Evolutionary conservation across 371 early-diverging fungal genomes (phyloP), one percentile per base, ranked within the genome.

Genomic region (Mortierella sp.): DNA sequence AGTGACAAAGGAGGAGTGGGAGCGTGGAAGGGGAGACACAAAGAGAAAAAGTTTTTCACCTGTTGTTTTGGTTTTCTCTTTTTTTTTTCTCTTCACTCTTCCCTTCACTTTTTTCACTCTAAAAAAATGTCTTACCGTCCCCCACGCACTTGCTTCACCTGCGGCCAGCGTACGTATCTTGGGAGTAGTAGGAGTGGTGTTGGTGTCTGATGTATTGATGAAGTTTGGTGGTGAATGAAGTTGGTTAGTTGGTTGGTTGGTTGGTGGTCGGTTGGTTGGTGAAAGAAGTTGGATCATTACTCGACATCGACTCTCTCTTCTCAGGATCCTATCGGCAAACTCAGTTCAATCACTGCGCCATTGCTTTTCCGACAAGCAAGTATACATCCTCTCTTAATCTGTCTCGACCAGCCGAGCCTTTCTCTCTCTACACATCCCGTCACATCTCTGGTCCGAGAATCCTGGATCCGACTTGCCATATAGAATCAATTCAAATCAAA

Each of bases 111-210:
- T 43, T 39, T 40, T 40, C 49, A 35, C 16, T 28, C 22, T 37
- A 57, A 32, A 58, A 62, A 40, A 18, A 78, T 78, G 79, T 70
- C 79, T 62, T 78, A 62, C 79, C 79, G 79, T 62, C 79, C 79
- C 51, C 30, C 30, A 30, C 79, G 79, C 71, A 78, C 70, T 73
- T 78, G 79, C 79, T 78, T 70, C 79, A 73, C 70, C 71, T 78
- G 79, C 65, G 79, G 79, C 71, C 70, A 78, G 67, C 79, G 79
- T 78, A 78, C 72, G 75, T 79, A 70, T 79, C 57, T 65, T 54
- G 14, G 65, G 43, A 37, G n/a, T 39, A 18, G 67, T 20, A 67
- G 59, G 65, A 64, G n/a, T 35, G 26, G 60, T 20, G 60, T 32
- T 37, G 39, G 60, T 37, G 60, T 18, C 37, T 37, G 60, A 54